Evolutionary conservation across 768 basidiomycete species (phyloP), one percentile per base, ranked within the genome.

Genomic region (Sarcodon aspratus): DNA sequence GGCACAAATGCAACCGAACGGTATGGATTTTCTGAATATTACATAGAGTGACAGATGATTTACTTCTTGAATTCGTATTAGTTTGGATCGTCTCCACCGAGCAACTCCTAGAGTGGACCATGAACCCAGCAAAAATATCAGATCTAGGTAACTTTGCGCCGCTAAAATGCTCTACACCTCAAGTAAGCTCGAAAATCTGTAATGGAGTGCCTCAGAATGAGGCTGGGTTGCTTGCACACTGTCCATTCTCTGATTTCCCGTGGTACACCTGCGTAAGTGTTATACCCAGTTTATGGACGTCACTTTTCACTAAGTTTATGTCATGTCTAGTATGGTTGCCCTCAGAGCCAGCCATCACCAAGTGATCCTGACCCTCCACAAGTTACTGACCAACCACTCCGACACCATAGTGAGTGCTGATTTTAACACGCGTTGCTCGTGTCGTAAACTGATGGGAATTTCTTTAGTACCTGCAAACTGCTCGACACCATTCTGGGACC

Each of bases 401-500:
- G 84, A 48, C 67, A 65, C 63, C 69, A 84, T 59, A 59, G 84
- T 85, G 57, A 59, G 76, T 27, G 21, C 21, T 27, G n/a, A n/a
- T n/a, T 66, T 47, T 45, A 1, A 9, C 45, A 50, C 36, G n/a
- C 46, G 13, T 36, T 45, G 12, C 32, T 13, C 40, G 11, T 31
- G 13, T 8, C 31, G 12, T 42, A 6, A n/a, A 38, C 33, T 15
- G 52, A 12, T 49, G 21, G 36, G 48, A 33, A 47, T 40, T 38
- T 34, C 37, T 17, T 9, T 51, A 83, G 82, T 86, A 3, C 76
- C 84, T 18, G 50, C 70, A 17, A 83, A 84, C 65, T 87, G 85
- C 63, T 80, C 81, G 4, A 87, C 84, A 9, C 72, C 81, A 3
- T 89, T 84, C 72, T 88, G 84, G 83, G 85, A 89, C 61, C 87